A percentile compares a stretch with the other conserved stretches of the same genome.
Conservation (phyloP, 179 eudicot genomes). For the Patellifolia procumbens region DNA sequence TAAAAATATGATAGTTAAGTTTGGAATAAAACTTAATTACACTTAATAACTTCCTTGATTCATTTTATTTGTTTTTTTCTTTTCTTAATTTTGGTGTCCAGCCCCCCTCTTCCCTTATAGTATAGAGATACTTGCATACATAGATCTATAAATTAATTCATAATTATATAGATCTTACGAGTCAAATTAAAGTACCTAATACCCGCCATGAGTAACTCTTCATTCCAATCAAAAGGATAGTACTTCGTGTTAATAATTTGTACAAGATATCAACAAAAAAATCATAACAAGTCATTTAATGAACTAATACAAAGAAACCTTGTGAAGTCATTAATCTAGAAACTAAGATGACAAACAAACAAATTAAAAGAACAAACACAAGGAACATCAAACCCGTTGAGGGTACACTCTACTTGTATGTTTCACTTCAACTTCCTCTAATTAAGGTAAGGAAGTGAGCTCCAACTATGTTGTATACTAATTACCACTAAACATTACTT, state of each 20-base stretch:
- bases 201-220: not conserved
- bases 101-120: too few relatives aligned
- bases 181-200: not conserved
- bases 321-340: not conserved
- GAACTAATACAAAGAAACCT: conserved; percentile 4
- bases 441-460: conserved; percentile 10
- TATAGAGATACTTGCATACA: too few relatives aligned
- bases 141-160: not conserved
- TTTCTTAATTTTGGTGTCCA: too few relatives aligned
- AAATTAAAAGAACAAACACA: not conserved
- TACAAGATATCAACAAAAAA: conserved; percentile 14
- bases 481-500: not conserved
- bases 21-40: too few relatives aligned
- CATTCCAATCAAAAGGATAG: not conserved
- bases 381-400: not conserved
- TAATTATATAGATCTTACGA: not conserved
- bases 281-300: not conserved
- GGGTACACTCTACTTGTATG: not conserved
- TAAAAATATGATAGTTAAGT: too few relatives aligned
- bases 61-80: too few relatives aligned
- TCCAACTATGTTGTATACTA: conserved; percentile 3
- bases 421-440: conserved; percentile 11
- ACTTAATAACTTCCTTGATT: too few relatives aligned
- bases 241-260: conserved; percentile 15
- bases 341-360: not conserved